Percentiles rank a stretch among this genome's conserved stretches.
Conservation (phyloP, 108 stramenopile genomes). For the Skeletonema tropicum region DNA sequence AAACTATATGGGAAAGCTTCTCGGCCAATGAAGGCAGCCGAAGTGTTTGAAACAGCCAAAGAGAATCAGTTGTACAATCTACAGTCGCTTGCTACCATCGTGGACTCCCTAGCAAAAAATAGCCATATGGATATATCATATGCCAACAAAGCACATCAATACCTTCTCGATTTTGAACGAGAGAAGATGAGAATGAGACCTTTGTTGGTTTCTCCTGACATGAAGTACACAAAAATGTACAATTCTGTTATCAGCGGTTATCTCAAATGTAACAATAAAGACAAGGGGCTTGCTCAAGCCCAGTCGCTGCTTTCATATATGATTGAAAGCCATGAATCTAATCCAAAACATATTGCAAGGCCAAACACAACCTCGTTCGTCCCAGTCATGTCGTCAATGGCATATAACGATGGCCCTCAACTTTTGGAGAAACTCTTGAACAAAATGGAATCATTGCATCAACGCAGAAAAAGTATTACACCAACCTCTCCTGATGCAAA, state of each 20-base stretch:
- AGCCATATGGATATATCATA: slow-evolving; percentile 18
- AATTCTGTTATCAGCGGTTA: slow-evolving; percentile 43
- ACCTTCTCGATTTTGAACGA: slow-evolving; percentile 34
- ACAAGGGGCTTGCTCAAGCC: slow-evolving; percentile 20
- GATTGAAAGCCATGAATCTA: slow-evolving; percentile 33
- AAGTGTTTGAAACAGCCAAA: slow-evolving; percentile 34
- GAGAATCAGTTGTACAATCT: slow-evolving; percentile 25
- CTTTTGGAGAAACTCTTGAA: slow-evolving; percentile 26
- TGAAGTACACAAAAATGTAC: slow-evolving; percentile 45
- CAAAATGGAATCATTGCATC: slow-evolving; percentile 37
- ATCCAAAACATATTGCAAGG: slow-evolving; percentile 40
- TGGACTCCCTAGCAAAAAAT: slow-evolving; percentile 25
- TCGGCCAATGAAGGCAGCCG: slow-evolving; percentile 29
- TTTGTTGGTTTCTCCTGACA: slow-evolving; percentile 12
- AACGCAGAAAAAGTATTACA: slow-evolving; percentile 15
- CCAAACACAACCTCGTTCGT: slow-evolving; percentile 45
- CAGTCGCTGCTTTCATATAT: slow-evolving; percentile 29
- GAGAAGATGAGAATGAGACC: slow-evolving; percentile 29
- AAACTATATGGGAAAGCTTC: slow-evolving; percentile 30
- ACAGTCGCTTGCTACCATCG: slow-evolving; percentile 12
- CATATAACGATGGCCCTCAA: slow-evolving; percentile 16
- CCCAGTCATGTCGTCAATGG: slow-evolving; percentile 38
- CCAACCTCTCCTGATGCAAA: slow-evolving; percentile 14
- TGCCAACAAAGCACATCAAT: slow-evolving; percentile 33
- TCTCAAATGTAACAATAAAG: slow-evolving; percentile 19